Evolutionary conservation across 139 green algal species (phyloP).

Genomic region (Gonium pectorale): DNA sequence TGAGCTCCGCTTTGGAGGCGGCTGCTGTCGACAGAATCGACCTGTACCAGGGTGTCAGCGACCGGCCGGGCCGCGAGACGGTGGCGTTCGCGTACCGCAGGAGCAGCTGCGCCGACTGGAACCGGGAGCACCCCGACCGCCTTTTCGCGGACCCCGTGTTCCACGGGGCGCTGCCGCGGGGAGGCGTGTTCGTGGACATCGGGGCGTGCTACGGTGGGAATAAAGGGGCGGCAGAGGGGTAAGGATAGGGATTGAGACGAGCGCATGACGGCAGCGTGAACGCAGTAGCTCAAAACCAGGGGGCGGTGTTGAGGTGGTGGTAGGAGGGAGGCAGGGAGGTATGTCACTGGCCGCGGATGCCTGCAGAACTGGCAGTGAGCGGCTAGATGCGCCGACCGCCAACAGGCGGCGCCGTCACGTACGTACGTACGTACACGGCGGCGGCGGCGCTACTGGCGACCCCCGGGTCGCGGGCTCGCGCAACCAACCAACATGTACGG

Average conservation of each 20-base stretch:
- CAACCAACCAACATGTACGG: background rate
- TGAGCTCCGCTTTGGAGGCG: no score
- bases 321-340: no score
- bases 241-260: background rate
- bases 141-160: background rate
- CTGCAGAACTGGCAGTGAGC: no score
- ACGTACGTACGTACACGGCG: no score
- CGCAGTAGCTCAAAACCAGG: background rate
- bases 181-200: background rate
- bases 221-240: background rate
- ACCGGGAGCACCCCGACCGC: background rate
- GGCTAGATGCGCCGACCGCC: no score
- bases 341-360: no score
- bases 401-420: no score
- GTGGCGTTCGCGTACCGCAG: background rate
- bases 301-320: no score
- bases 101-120: background rate
- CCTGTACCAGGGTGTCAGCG: background rate
- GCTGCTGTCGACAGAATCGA: background rate
- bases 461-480: no score
- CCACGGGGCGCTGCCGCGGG: background rate
- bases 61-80: background rate
- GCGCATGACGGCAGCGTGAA: background rate
- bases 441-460: no score
- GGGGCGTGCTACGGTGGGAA: background rate